These are phyloP conservation scores for Halophytophthora batemanensis DNA, from an alignment of 352 stramenopile genomes.

Conservation along the genomic window DNA sequence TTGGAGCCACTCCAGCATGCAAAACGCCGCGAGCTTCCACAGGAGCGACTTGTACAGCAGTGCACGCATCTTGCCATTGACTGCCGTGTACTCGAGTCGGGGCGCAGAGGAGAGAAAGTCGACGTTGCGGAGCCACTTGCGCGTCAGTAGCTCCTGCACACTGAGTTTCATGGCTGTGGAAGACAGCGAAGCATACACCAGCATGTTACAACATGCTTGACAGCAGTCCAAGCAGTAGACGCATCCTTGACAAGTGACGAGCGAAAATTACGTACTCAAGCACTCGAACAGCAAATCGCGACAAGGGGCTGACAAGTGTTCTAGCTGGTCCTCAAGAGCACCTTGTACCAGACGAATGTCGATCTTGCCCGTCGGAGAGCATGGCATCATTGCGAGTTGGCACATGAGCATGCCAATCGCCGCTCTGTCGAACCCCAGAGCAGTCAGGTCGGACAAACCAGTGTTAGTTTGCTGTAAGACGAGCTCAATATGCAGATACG, in stretches of 20 bases:
- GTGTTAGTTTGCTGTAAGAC: neutral
- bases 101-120: conserved; percentile 47
- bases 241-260: neutral
- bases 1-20: conserved; percentile 40
- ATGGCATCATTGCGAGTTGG: conserved; percentile 48
- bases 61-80: conserved; percentile 7
- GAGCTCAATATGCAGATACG: neutral
- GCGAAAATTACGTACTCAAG: conserved; percentile 32
- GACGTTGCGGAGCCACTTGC: conserved; percentile 55
- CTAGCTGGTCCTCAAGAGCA: conserved; percentile 47
- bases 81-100: conserved; percentile 25
- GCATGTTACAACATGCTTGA: neutral
- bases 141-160: conserved; percentile 38
- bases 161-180: conserved; percentile 28
- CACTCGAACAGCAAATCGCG: conserved; percentile 46
- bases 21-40: conserved; percentile 52
- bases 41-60: conserved; percentile 35
- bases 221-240: too few relatives aligned
- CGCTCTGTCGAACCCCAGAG: conserved; percentile 15
- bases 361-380: conserved; percentile 22
- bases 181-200: conserved; percentile 1
- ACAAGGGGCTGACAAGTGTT: conserved; percentile 38
- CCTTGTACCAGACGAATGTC: conserved; percentile 32
- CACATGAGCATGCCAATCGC: conserved; percentile 64
- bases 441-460: too few relatives aligned